A percentile compares a stretch with the other conserved stretches of the same genome.
Evolutionary conservation across 2,329 filamentous ascomycete genomes (phyloP).

Genomic region (Sclerotinia glacialis): DNA sequence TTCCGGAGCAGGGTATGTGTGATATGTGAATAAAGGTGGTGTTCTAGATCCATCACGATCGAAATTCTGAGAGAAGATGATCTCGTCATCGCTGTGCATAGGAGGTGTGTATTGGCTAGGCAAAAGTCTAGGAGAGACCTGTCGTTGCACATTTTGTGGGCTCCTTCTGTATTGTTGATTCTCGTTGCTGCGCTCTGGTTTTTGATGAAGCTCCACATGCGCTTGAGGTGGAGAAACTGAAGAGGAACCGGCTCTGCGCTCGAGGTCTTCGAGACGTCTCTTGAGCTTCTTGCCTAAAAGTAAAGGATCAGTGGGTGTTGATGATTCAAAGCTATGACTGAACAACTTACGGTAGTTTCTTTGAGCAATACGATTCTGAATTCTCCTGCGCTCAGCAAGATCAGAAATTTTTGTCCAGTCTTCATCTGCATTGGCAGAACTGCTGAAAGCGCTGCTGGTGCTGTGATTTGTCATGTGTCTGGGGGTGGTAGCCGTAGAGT

Average conservation of each 20-base stretch:
- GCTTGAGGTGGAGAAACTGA: conserved; percentile 55
- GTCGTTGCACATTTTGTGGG: conserved; percentile 40
- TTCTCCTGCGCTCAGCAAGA: conserved; percentile 86
- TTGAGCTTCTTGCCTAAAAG: conserved; percentile 84
- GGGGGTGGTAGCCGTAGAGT: conserved; percentile 35
- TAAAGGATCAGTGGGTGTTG: conserved; percentile 24
- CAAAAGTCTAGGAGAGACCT: conserved; percentile 43
- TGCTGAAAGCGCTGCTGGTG: conserved; percentile 92
- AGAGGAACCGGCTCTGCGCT: conserved; percentile 68
- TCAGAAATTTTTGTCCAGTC: conserved; percentile 99
- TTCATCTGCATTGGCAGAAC: conserved; percentile 91
- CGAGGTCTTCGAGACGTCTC: conserved; percentile 81
- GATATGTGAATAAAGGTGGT: conserved; percentile 67
- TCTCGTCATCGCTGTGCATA: conserved; percentile 60
- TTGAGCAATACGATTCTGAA: conserved; percentile 97
- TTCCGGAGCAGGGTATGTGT: conserved; percentile 64
- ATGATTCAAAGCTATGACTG: conserved; percentile 11
- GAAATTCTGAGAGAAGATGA: conserved; percentile 64
- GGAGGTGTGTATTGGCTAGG: conserved; percentile 61
- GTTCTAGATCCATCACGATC: conserved; percentile 68
- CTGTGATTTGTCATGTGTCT: conserved; percentile 70
- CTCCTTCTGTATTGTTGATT: conserved; percentile 37
- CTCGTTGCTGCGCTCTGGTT: conserved; percentile 31
- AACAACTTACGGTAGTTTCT: conserved; percentile 84
- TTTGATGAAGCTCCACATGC: conserved; percentile 47